These are phyloP conservation scores for Epithemia pelagica DNA, from an alignment of 108 stramenopile species.

Conservation along the genomic window DNA sequence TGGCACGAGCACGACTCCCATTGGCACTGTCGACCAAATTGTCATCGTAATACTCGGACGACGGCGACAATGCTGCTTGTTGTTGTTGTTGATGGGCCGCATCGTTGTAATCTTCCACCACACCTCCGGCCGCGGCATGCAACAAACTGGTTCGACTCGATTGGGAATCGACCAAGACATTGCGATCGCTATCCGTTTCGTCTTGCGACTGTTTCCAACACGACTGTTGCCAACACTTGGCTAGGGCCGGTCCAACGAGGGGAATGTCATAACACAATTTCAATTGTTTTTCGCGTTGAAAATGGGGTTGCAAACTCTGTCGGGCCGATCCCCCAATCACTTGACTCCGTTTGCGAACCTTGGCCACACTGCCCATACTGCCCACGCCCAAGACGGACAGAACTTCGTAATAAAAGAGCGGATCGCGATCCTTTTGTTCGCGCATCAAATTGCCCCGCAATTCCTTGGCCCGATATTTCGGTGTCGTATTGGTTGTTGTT, in stretches of 20 bases:
- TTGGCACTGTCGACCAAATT: not conserved
- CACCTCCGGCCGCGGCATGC: not conserved
- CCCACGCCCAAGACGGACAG: constrained; percentile 37
- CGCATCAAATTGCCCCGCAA: constrained; percentile 23
- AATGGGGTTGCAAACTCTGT: constrained; percentile 13
- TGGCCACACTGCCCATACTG: constrained; percentile 43
- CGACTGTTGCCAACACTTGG: constrained; percentile 10
- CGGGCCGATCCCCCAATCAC: constrained; percentile 38
- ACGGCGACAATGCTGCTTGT: not conserved
- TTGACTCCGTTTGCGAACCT: constrained; percentile 24
- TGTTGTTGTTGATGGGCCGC: not conserved
- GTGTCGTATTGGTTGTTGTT: not conserved
- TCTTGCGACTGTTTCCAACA: not conserved
- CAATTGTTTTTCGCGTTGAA: constrained; percentile 17
- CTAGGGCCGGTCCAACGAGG: constrained; percentile 19
- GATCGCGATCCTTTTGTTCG: constrained; percentile 27
- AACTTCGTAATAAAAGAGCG: constrained; percentile 28
- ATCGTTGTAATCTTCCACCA: not conserved
- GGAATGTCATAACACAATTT: constrained; percentile 21
- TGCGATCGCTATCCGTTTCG: not conserved
- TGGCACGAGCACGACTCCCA: constrained; percentile 7
- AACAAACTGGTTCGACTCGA: not conserved
- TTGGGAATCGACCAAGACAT: not conserved
- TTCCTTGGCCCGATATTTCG: not conserved
- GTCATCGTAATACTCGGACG: not conserved